phyloP scores from a whole-genome alignment of 306 rosid species.

The Vachellia collinsii region DNA sequence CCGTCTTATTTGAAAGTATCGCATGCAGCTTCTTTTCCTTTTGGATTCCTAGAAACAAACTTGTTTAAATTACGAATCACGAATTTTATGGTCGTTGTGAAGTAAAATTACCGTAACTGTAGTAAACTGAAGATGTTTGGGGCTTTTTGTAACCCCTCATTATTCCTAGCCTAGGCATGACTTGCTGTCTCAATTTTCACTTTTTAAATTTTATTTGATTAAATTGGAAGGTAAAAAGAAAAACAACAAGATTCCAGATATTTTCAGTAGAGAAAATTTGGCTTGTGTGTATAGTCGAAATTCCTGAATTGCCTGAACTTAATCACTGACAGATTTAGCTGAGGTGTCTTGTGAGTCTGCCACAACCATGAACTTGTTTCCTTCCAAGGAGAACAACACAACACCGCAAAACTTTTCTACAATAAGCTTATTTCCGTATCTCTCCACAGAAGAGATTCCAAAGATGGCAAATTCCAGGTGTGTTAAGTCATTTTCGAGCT shows the following conservation, averaged over 20 bases:
- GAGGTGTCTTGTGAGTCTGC: conserved; percentile 43
- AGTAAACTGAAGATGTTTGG: neutral
- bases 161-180: neutral
- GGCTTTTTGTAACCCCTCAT: neutral
- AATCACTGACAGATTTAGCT: conserved; percentile 37
- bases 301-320: conserved; percentile 3
- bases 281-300: neutral
- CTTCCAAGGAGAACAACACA: conserved; percentile 36
- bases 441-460: conserved; percentile 25
- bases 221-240: neutral
- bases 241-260: neutral
- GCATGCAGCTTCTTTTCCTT: neutral
- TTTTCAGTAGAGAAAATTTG: neutral
- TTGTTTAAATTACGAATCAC: neutral
- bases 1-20: neutral
- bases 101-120: neutral
- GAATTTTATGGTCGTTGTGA: neutral
- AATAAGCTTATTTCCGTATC: conserved; percentile 29
- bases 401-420: conserved; percentile 20
- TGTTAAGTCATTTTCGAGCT: neutral
- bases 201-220: neutral
- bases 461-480: conserved; percentile 31
- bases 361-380: conserved; percentile 47
- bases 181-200: neutral
- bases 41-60: neutral